These are phyloP conservation scores for Magnaporthales sp. DNA, from an alignment of 2,329 filamentous ascomycete genomes.

Conservation along the genomic window DNA sequence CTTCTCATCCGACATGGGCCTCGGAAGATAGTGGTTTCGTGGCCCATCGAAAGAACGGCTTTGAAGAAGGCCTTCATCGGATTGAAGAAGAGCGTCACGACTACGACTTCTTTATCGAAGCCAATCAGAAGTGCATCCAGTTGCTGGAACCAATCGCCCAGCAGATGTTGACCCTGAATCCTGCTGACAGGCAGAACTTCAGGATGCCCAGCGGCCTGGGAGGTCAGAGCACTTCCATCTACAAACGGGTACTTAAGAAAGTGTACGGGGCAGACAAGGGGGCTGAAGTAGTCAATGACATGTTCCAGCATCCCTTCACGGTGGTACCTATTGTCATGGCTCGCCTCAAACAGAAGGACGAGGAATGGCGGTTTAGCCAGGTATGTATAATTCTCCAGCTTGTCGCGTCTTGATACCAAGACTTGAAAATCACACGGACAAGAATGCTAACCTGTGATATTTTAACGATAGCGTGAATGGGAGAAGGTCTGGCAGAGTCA, in stretches of 20 bases:
- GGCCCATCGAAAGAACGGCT: constrained; percentile 92
- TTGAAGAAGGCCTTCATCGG: constrained; percentile 86
- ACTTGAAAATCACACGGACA: background rate
- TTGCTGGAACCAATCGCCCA: constrained; percentile 90
- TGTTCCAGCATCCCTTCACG: constrained; percentile 75
- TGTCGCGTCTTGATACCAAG: background rate
- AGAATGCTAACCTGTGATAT: constrained; percentile 7
- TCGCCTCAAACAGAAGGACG: constrained; percentile 88
- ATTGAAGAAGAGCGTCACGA: constrained; percentile 98
- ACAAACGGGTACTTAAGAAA: constrained; percentile 95
- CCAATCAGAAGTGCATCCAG: constrained; percentile 89
- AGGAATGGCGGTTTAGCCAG: constrained; percentile 94
- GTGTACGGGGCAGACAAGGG: constrained; percentile 84
- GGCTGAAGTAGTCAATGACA: constrained; percentile 74
- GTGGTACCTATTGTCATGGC: constrained; percentile 85
- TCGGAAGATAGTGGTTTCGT: constrained; percentile 98
- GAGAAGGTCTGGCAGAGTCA: constrained; percentile 98
- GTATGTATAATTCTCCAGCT: constrained; percentile 19
- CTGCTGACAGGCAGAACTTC: constrained; percentile 65
- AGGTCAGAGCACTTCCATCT: constrained; percentile 91
- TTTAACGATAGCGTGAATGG: constrained; percentile 67
- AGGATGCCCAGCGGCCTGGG: constrained; percentile 75
- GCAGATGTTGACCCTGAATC: constrained; percentile 72
- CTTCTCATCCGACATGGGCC: constrained; percentile 96
- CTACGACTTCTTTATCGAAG: constrained; percentile 97